Evolutionary conservation across 2,329 filamentous ascomycete species (phyloP), one percentile per base, ranked within the genome.

Genomic region (Remersonia thermophila): DNA sequence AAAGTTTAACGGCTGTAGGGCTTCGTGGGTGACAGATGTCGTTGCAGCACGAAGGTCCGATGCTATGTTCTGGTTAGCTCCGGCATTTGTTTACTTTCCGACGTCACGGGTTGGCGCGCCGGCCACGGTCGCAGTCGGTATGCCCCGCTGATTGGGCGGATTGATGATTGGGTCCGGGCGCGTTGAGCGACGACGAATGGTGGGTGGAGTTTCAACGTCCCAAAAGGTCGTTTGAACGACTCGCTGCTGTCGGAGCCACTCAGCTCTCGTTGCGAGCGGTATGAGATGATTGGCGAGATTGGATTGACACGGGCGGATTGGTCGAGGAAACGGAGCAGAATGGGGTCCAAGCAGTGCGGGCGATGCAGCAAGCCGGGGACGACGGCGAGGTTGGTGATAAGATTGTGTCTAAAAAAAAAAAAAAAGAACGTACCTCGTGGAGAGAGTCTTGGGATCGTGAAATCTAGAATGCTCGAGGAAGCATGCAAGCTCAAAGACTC

Each of bases 241-340:
- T 47, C 42, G 47, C 30, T 29, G 25, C 26, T 13, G 15, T 17
- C 25, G 14, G 48, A 45, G 48, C 50, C 51, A 53, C 47, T 52
- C 50, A 50, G 51, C 48, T 47, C 47, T 40, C 45, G 47, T 41
- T 40, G 35, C 36, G 39, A 48, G 43, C 37, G 43, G 50, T 46
- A 51, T 49, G 43, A 52, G 45, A 51, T 52, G 50, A 52, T 52
- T 52, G 50, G 50, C 48, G 50, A 50, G 45, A 50, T 39, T 40
- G 26, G 33, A 23, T 23, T 23, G 20, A 23, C 33, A 39, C 29
- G 33, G 44, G 39, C 41, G 42, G 39, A 36, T 45, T 42, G 37
- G 33, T 38, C 28, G 37, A 37, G 39, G 37, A 6, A 9, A 23
- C 20, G 20, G 20, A 23, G 20, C 20, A 23, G 20, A 9, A 23